Base-by-base conservation (phyloP, 2,329 filamentous ascomycete species). In the Fusarium nanum region DNA sequence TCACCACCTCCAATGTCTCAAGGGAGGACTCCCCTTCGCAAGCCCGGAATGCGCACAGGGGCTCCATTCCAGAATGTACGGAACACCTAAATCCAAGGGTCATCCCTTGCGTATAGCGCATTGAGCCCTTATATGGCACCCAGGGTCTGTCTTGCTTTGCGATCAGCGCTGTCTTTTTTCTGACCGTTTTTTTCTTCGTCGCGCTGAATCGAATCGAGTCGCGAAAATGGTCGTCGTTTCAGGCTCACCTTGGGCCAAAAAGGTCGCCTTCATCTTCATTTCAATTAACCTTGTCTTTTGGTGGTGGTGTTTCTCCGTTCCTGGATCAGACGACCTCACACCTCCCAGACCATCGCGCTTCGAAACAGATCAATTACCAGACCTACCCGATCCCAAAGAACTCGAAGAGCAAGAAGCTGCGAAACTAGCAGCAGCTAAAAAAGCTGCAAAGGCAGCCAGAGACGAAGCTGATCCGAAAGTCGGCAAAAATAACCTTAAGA, bases 21-120 rank as follows among this genome's bases (percentile, higher is more conserved):
- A 70, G 67, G 67, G 67, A 70, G 63, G 37, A 49, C 10, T 23
- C 12, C 54, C 59, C 59, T 68, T 46, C 25, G 25, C 54, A 42
- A 42, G 7, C 16, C 30, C 37, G 67, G 67, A 70, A 70, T 70
- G 67, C 44, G 7, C 32, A 60, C 58, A 70, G 67, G 67, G 67
- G 58, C 50, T 57, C 5, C 67, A 70, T 70, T 70, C 63, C 67
- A 59, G 28, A 44, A 54, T 42, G 1, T 12, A 22, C 7, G 8
- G 9, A 27, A 10, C 3, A 50, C 34, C 34, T n/a, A 37, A 37
- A 37, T n/a, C n/a, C 18, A 18, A 41, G 44, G 42, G 18, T 40
- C 8, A 54, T 70, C 67, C 67, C 67, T 70, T 71, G 67, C 67
- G 54, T 64, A 22, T 41, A 7, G 16, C 28, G n/a, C 28, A 20